Evolutionary conservation across 2,329 filamentous ascomycete genomes (phyloP), one percentile per base, ranked within the genome.

Genomic region (Colletotrichum filicis): DNA sequence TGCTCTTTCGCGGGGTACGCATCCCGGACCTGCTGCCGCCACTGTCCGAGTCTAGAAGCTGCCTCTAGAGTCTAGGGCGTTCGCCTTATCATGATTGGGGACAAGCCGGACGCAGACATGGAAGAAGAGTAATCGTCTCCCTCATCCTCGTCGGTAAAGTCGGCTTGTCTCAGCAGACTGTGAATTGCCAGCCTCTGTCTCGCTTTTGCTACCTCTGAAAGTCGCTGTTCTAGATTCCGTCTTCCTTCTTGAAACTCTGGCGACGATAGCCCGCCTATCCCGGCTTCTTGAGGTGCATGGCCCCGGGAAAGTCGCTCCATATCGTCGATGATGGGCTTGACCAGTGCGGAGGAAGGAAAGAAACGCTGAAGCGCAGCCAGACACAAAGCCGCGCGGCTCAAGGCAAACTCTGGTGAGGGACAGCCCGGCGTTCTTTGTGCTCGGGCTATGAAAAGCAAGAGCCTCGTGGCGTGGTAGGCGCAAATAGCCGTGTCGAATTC

Each of bases 401-500:
- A 66, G 5, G 77, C 78, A 59, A 78, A 77, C 56, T 80, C 79
- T 2, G 73, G 68, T 1, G 71, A 75, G 1, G 76, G 76, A 2
- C 71, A 68, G 24, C 74, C 70, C 19, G 53, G 22, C 37, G 1
- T 59, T 62, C 4, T 42, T 71, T 2, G 73, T 69, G 76, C 76
- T 4, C 77, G 75, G 3, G 78, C 76, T 19, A 77, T 76, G 68
- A 78, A 79, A 12, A 79, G 75, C 1, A 85, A 77, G 1, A 85
- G 76, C 1, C 83, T 79, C 0, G 83, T 80, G 4, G 81, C 80
- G 46, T 86, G 83, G 32, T 85, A 86, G 0, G 82, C 83, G 49
- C 84, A 85, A 1, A 86, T 83, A 5, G 84, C 84, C 0, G 80
- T 80, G 56, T 85, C 84, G 37, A 83, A 81, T 64, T 86, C 83